phyloP scores from a whole-genome alignment of 305 asterid genomes.

The Euphrasia arctica region DNA sequence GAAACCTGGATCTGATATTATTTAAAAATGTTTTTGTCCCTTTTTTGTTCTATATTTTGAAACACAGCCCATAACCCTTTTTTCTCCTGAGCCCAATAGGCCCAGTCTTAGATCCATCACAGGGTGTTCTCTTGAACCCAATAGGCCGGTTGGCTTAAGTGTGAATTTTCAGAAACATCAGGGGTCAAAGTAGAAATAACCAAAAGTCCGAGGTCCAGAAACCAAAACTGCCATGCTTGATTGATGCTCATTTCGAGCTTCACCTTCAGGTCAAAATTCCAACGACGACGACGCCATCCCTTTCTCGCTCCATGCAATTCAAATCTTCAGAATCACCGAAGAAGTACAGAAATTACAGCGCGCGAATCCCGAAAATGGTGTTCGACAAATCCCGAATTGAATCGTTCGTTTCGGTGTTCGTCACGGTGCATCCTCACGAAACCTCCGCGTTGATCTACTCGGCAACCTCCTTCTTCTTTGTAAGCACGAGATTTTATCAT shows the following conservation, averaged over 20 bases:
- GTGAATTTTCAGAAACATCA: background rate
- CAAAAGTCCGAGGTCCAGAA: slow-evolving; percentile 18
- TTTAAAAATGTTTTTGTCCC: too few species aligned
- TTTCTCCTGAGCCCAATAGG: too few species aligned
- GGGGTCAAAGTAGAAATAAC: slow-evolving; percentile 16
- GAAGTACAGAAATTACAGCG: background rate
- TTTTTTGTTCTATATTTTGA: too few species aligned
- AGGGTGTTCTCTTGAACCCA: too few species aligned
- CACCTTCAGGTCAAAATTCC: slow-evolving; percentile 6
- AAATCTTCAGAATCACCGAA: background rate
- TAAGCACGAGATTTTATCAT: slow-evolving; percentile 27
- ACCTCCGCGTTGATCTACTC: slow-evolving; percentile 65
- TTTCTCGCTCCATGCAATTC: slow-evolving; percentile 23
- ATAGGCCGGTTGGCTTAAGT: background rate
- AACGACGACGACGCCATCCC: slow-evolving; percentile 5
- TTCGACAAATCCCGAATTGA: slow-evolving; percentile 61
- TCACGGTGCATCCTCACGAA: slow-evolving; percentile 80
- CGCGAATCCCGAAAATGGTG: slow-evolving; percentile 30
- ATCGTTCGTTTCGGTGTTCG: slow-evolving; percentile 61
- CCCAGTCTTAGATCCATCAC: too few species aligned
- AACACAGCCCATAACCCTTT: too few species aligned
- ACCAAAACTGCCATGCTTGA: background rate
- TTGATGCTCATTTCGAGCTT: slow-evolving; percentile 12
- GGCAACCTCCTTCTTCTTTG: slow-evolving; percentile 81
- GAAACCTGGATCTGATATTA: too few species aligned